Evolutionary conservation across 2,329 filamentous ascomycete genomes (phyloP), one percentile per base, ranked within the genome.

Genomic region (Ophiostoma sp.): DNA sequence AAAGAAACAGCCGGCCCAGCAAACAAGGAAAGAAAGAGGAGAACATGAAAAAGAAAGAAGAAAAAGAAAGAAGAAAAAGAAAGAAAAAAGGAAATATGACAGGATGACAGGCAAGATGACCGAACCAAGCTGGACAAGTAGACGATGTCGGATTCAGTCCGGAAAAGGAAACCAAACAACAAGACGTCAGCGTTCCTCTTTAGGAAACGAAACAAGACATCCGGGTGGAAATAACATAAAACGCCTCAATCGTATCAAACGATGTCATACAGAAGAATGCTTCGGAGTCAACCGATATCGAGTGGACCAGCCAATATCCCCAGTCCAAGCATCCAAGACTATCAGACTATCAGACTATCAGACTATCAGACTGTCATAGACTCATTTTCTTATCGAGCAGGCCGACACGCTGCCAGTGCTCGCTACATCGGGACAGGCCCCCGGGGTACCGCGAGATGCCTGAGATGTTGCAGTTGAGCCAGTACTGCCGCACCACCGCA

Each of bases 391-490:
- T 58, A 1, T 41, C 41, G 14, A 69, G 7, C n/a, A 71, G 60
- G 1, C 70, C 70, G 5, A 67, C 64, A 0, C 58, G 67, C 5
- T 68, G 67, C 71, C 71, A 72, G 62, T 65, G 67, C 47, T 70
- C 67, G 14, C 66, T 69, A 45, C 71, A 71, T 2, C 68, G 68
- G 0, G 70, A 66, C 58, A 70, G 66, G 0, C 70, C 71, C 3
- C 70, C 71, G 0, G 70, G 68, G 52, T 80, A 81, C 11, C 78
- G 75, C 16, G 78, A 77, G 42, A 80, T 76, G 12, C 77, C 77
- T 4, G 74, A 75, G n/a, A 72, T 71, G 40, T 73, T 75, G 68
- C 78, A 81, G 55, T 77, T 77, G 18, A 70, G 73, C 79, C 78
- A 81, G 67, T 80, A 81, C 0, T 66, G 69, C 6, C 77, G 73